Evolutionary conservation across 2,329 filamentous ascomycete genomes (phyloP).

Genomic region (Colletotrichum cereale): DNA sequence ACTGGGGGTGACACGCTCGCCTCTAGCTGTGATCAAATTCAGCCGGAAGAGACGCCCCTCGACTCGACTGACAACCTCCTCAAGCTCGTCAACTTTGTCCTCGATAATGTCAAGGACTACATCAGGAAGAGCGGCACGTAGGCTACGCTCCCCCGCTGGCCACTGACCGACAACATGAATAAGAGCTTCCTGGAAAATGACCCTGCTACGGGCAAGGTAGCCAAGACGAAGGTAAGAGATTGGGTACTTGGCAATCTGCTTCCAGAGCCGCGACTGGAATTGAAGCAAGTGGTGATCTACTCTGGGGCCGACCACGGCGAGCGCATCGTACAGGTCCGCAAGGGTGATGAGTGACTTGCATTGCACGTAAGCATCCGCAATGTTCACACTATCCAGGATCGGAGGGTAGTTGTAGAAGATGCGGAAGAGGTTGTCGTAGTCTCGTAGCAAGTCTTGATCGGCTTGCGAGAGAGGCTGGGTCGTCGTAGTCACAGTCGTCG

Average conservation of each 20-base stretch:
- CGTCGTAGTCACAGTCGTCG: constrained; percentile 42
- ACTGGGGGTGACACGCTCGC: constrained; percentile 83
- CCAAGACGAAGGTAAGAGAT: constrained; percentile 92
- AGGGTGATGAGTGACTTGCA: constrained; percentile 90
- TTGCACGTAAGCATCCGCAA: constrained; percentile 92
- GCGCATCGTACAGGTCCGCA: constrained; percentile 94
- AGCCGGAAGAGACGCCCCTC: constrained; percentile 87
- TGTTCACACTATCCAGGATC: constrained; percentile 84
- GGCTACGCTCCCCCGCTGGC: constrained; percentile 83
- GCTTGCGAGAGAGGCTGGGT: constrained; percentile 64
- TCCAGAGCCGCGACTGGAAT: constrained; percentile 92
- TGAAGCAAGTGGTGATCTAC: constrained; percentile 95
- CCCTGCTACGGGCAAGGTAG: constrained; percentile 84
- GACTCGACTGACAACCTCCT: constrained; percentile 82
- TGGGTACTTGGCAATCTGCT: constrained; percentile 96
- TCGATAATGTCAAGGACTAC: constrained; percentile 89
- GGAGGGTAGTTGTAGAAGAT: constrained; percentile 96
- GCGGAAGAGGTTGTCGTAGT: constrained; percentile 96
- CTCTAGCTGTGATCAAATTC: constrained; percentile 80
- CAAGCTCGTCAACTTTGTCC: constrained; percentile 93
- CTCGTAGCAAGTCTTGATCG: constrained; percentile 82
- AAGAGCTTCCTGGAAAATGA: constrained; percentile 88
- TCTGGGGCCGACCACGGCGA: constrained; percentile 87
- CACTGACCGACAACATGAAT: constrained; percentile 96
- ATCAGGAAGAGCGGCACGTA: constrained; percentile 80